Percentiles rank a stretch among this genome's conserved stretches.
These are phyloP conservation scores for Calonectria crousiana DNA, from an alignment of 2,329 filamentous ascomycete genomes.

Conservation along the genomic window DNA sequence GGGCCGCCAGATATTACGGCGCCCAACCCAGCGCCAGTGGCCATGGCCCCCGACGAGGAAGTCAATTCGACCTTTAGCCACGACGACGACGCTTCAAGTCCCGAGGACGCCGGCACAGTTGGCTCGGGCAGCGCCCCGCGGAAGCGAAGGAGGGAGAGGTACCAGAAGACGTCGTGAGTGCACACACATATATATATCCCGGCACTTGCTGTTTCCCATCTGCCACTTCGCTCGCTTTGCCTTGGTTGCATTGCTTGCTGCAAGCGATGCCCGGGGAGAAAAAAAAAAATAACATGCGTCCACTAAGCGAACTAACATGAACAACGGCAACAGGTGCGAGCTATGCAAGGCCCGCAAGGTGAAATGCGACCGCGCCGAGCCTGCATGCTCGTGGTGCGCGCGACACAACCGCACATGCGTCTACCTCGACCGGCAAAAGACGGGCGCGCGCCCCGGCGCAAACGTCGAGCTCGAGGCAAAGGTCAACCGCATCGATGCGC, in stretches of 20 bases:
- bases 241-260: no score
- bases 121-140: slow-evolving; percentile 42
- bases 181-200: background rate
- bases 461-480: slow-evolving; percentile 70
- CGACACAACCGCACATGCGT: slow-evolving; percentile 76
- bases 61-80: slow-evolving; percentile 51
- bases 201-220: background rate
- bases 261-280: no score
- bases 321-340: slow-evolving; percentile 51
- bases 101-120: slow-evolving; percentile 47
- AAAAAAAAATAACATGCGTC: no score
- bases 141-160: slow-evolving; percentile 55
- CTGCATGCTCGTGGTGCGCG: slow-evolving; percentile 78
- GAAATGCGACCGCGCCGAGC: slow-evolving; percentile 65
- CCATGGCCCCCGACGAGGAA: slow-evolving; percentile 50
- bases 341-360: slow-evolving; percentile 60
- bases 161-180: slow-evolving; percentile 58
- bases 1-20: slow-evolving; percentile 43
- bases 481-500: slow-evolving; percentile 64
- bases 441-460: slow-evolving; percentile 72
- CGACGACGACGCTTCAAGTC: slow-evolving; percentile 54
- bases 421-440: slow-evolving; percentile 79
- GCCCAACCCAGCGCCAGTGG: slow-evolving; percentile 41
- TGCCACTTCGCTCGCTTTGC: no score
- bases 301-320: background rate